phyloP scores from a whole-genome alignment of 2,329 filamentous ascomycete species.

The Sphaceloma murrayae region DNA sequence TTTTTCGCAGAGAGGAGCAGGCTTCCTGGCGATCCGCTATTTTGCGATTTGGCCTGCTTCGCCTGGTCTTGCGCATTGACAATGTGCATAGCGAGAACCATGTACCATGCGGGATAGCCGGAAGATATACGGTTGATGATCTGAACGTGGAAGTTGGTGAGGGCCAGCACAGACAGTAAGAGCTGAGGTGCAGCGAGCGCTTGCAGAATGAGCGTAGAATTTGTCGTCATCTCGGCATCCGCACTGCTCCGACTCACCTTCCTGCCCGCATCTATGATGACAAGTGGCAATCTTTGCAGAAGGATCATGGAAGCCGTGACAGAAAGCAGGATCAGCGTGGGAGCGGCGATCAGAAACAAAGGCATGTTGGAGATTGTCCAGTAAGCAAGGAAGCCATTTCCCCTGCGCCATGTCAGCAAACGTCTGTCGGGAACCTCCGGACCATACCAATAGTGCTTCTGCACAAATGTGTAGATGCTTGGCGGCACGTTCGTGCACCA shows the following conservation, averaged over 20 bases:
- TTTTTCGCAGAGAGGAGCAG: no score
- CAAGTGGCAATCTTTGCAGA: background rate
- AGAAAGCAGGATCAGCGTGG: constrained; percentile 61
- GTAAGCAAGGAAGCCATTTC: constrained; percentile 77
- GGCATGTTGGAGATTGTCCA: constrained; percentile 83
- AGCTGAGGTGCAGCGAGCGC: constrained; percentile 60
- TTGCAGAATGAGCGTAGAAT: constrained; percentile 25
- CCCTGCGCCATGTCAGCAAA: constrained; percentile 46
- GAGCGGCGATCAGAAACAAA: constrained; percentile 72
- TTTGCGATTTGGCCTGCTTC: no score
- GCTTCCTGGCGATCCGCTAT: no score
- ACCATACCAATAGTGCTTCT: constrained; percentile 74
- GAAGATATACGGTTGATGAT: constrained; percentile 85
- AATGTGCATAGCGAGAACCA: constrained; percentile 55
- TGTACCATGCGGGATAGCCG: constrained; percentile 82
- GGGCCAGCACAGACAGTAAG: constrained; percentile 58
- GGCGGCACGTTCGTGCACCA: constrained; percentile 72
- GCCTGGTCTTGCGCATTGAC: no score
- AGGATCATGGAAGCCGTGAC: constrained; percentile 44
- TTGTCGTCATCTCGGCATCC: background rate
- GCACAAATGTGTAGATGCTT: constrained; percentile 86
- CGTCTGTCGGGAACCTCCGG: background rate
- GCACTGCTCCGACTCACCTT: background rate
- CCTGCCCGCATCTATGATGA: background rate
- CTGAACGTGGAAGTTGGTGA: constrained; percentile 83